Evolutionary conservation across 495 filamentous ascomycete genomes (phyloP).

Genomic region (Penicillium paxilli): DNA sequence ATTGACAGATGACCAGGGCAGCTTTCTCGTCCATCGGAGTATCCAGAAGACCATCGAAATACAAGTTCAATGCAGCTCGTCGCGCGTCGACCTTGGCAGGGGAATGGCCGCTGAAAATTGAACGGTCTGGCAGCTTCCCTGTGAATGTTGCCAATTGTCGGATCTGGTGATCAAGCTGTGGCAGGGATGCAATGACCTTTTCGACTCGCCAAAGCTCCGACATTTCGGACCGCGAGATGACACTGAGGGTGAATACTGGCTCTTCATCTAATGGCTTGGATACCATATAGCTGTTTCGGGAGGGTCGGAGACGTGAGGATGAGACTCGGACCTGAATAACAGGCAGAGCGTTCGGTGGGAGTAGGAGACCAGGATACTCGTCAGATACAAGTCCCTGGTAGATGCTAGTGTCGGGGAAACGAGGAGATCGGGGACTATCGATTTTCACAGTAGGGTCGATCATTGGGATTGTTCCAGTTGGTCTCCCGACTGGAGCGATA

Average conservation of each 20-base stretch:
- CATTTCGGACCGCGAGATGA: slow-evolving; percentile 75
- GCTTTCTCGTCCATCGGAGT: slow-evolving; percentile 76
- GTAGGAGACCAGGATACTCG: slow-evolving; percentile 76
- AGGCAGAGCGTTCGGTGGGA: slow-evolving; percentile 90
- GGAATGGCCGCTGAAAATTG: slow-evolving; percentile 88
- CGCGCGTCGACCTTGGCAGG: slow-evolving; percentile 92
- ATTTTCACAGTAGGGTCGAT: slow-evolving; percentile 41
- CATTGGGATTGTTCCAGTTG: slow-evolving; percentile 32
- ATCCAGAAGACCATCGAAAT: slow-evolving; percentile 81
- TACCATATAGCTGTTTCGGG: slow-evolving; percentile 76
- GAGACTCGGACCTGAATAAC: slow-evolving; percentile 82
- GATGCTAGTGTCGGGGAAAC: slow-evolving; percentile 32
- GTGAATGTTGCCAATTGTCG: slow-evolving; percentile 67
- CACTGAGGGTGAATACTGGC: slow-evolving; percentile 87
- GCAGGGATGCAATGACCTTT: slow-evolving; percentile 82
- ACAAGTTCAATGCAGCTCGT: slow-evolving; percentile 75
- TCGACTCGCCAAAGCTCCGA: slow-evolving; percentile 90
- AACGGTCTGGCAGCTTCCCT: slow-evolving; percentile 75
- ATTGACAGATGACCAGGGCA: slow-evolving; percentile 82
- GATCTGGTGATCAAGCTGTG: slow-evolving; percentile 76
- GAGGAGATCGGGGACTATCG: slow-evolving; percentile 33
- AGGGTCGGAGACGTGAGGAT: slow-evolving; percentile 91
- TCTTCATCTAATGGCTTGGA: slow-evolving; percentile 72
- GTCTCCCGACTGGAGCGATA: slow-evolving; percentile 5
- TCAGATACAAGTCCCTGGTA: slow-evolving; percentile 75